phyloP scores from a whole-genome alignment of 371 early-diverging fungal species.

The Zopfochytrium polystomum region DNA sequence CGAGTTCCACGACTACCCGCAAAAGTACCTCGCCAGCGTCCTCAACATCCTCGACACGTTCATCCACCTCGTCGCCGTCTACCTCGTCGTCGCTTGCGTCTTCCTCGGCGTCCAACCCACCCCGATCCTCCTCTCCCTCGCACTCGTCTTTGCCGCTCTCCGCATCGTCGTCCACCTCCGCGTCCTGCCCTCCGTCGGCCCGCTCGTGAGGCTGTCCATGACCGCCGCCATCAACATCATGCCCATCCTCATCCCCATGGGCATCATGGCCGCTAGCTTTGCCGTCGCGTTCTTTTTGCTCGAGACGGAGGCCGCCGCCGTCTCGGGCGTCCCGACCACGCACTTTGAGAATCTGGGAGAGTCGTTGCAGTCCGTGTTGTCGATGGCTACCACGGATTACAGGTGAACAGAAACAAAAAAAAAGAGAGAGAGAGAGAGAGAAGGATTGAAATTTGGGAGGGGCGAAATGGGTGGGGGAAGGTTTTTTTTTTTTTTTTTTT shows the following conservation, averaged over 20 bases:
- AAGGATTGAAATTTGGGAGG: too few relatives aligned
- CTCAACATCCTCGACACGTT: constrained; percentile 34
- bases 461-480: too few relatives aligned
- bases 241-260: constrained; percentile 37
- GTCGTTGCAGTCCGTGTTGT: constrained; percentile 32
- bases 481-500: not conserved
- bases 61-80: constrained; percentile 28
- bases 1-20: constrained; percentile 32
- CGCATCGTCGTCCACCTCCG: constrained; percentile 33
- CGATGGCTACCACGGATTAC: constrained; percentile 40
- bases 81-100: constrained; percentile 25
- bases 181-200: too few relatives aligned
- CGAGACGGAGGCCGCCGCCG: constrained; percentile 21
- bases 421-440: too few relatives aligned
- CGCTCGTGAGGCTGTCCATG: constrained; percentile 34
- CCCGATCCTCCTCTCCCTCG: constrained; percentile 36
- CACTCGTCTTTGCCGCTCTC: constrained; percentile 27
- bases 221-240: constrained; percentile 34
- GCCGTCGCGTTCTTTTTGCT: constrained; percentile 32
- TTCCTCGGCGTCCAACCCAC: constrained; percentile 14
- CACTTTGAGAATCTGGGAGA: constrained; percentile 26
- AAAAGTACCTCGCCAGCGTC: constrained; percentile 28
- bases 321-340: not conserved
- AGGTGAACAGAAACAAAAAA: too few relatives aligned
- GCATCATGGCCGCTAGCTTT: constrained; percentile 30